Evolutionary conservation across 108 stramenopile genomes (phyloP).

Genomic region (Cyclotella sp.): DNA sequence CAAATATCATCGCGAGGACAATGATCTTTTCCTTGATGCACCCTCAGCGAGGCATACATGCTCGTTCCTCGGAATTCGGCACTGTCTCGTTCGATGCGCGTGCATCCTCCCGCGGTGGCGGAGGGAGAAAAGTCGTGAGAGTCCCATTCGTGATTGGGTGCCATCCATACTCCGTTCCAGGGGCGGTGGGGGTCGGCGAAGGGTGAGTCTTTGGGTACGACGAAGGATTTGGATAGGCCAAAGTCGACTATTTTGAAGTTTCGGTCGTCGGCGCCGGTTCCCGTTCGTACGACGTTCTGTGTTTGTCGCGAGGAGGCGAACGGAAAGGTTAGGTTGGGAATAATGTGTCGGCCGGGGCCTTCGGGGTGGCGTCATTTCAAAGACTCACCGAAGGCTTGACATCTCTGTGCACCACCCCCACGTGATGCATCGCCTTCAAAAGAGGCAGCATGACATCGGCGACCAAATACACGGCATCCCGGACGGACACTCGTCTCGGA

Average conservation of each 20-base stretch:
- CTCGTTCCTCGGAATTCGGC: conserved; percentile 88
- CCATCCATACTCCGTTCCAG: conserved; percentile 73
- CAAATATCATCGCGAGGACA: conserved; percentile 85
- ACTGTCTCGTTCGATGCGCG: conserved; percentile 66
- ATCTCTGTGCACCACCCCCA: conserved; percentile 85
- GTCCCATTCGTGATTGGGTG: conserved; percentile 15
- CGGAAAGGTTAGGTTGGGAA: not conserved
- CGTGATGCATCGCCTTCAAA: conserved; percentile 76
- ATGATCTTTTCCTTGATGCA: conserved; percentile 85
- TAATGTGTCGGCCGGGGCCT: not conserved
- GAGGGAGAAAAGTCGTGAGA: too few species aligned
- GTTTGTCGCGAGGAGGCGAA: not conserved
- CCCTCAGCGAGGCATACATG: conserved; percentile 85
- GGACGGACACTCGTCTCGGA: conserved; percentile 58
- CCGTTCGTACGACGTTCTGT: conserved; percentile 71
- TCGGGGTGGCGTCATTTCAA: not conserved
- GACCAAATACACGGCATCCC: conserved; percentile 82
- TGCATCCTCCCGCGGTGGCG: conserved; percentile 38
- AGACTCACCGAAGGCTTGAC: conserved; percentile 72
- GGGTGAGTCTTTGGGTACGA: conserved; percentile 72
- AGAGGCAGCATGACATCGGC: conserved; percentile 83
- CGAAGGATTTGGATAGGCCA: conserved; percentile 83
- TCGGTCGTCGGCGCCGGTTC: conserved; percentile 40
- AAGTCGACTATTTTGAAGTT: conserved; percentile 80
- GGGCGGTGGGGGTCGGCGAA: conserved; percentile 62